phyloP scores from a whole-genome alignment of 441 rosid species.

The Biscutella laevigata region DNA sequence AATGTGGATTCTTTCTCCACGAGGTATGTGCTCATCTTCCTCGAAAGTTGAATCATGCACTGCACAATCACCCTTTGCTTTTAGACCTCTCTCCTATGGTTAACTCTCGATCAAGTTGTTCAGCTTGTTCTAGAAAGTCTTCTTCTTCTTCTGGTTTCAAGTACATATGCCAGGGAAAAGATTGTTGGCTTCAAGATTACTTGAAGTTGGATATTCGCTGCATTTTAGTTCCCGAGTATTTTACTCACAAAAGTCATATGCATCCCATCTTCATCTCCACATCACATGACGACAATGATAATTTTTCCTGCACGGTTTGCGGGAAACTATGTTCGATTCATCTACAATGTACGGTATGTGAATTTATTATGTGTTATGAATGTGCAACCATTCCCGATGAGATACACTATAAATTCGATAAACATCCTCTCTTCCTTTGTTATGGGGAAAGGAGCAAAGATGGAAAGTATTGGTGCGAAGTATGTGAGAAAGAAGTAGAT shows the following conservation, averaged over 20 bases:
- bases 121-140: too few relatives aligned
- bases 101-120: too few relatives aligned
- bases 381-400: background rate
- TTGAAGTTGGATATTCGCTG: background rate
- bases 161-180: background rate
- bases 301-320: too few relatives aligned
- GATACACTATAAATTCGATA: background rate
- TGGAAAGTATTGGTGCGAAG: constrained; percentile 8
- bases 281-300: too few relatives aligned
- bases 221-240: background rate
- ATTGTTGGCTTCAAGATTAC: too few relatives aligned
- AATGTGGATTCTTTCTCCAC: constrained; percentile 15
- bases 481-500: background rate
- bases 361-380: background rate
- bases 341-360: background rate
- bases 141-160: too few relatives aligned
- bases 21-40: constrained; percentile 14
- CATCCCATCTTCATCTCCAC: constrained; percentile 12
- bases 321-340: too few relatives aligned
- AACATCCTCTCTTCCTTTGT: background rate
- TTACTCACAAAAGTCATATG: background rate
- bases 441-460: background rate
- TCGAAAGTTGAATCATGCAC: background rate
- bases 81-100: too few relatives aligned
- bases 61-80: background rate